Evolutionary conservation across 352 stramenopile genomes (phyloP).

Genomic region (Globisporangium canariense): DNA sequence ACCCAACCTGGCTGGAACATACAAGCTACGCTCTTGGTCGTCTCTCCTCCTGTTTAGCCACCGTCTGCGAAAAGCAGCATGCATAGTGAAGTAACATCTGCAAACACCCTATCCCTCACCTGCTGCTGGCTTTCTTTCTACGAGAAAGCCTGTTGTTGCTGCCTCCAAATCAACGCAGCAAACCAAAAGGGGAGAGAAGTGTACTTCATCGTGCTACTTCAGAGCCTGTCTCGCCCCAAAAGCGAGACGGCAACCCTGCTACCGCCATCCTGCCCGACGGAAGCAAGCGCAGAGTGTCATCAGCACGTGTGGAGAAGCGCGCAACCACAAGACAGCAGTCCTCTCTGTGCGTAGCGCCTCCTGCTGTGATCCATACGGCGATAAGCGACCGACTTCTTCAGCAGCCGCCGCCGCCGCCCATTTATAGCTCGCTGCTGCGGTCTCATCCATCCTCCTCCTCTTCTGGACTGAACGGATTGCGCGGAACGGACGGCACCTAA

Average conservation of each 20-base stretch:
- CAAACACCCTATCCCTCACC: no score
- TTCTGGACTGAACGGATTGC: not conserved
- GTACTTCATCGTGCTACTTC: not conserved
- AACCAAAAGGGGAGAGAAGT: not conserved
- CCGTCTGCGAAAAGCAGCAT: no score
- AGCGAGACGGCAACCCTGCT: not conserved
- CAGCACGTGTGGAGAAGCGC: not conserved
- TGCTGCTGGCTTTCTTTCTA: no score
- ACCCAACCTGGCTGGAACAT: no score
- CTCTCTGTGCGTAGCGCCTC: not conserved
- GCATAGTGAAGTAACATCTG: no score
- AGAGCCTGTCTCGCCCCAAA: not conserved
- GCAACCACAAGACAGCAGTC: not conserved
- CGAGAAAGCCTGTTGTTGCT: no score
- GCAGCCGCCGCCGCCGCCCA: no score
- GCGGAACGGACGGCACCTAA: not conserved
- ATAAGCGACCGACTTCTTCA: not conserved
- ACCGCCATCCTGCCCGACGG: not conserved
- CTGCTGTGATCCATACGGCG: not conserved
- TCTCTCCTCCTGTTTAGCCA: no score
- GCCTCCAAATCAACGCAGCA: no score
- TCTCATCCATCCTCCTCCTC: no score
- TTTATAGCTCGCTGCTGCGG: not conserved
- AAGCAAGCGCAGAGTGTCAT: conserved; percentile 8
- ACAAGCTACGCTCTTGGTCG: no score